Conservation (phyloP, 2,329 filamentous ascomycete species). For the Magnaporthiopsis poae region DNA sequence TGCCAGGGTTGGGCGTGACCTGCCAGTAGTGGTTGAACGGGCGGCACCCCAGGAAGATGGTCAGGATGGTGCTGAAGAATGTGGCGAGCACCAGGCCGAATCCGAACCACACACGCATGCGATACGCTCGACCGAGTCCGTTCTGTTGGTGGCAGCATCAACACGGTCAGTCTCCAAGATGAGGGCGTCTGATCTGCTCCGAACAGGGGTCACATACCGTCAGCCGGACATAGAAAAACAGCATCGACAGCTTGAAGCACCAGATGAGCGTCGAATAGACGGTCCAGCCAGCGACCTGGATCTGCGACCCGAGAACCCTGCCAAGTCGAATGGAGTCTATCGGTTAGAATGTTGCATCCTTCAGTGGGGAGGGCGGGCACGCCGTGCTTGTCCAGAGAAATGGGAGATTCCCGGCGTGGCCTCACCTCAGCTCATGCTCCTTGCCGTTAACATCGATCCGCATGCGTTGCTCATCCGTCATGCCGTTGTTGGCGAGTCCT, state of each 20-base stretch:
- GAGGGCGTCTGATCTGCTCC: neutral
- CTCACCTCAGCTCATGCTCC: slow-evolving; percentile 2
- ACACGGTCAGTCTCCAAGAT: neutral
- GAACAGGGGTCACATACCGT: slow-evolving; percentile 20
- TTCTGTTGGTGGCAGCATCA: slow-evolving; percentile 8
- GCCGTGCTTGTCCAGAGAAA: neutral
- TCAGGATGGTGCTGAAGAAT: slow-evolving; percentile 23
- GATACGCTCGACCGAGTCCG: slow-evolving; percentile 11
- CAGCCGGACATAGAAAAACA: slow-evolving; percentile 43
- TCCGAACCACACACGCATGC: slow-evolving; percentile 23
- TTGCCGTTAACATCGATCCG: slow-evolving; percentile 27
- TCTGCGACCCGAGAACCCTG: slow-evolving; percentile 40
- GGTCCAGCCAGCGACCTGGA: slow-evolving; percentile 44
- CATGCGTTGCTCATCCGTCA: slow-evolving; percentile 39
- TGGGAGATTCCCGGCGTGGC: no score
- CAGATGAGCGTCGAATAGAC: slow-evolving; percentile 42
- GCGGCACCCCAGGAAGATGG: slow-evolving; percentile 25
- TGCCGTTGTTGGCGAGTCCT: slow-evolving; percentile 44
- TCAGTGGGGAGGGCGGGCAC: no score
- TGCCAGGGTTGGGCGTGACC: slow-evolving; percentile 31
- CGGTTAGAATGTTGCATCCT: neutral
- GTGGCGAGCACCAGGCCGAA: slow-evolving; percentile 24
- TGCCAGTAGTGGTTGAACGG: slow-evolving; percentile 31
- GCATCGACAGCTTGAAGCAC: slow-evolving; percentile 43
- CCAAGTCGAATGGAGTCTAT: slow-evolving; percentile 10